phyloP scores from a whole-genome alignment of 768 basidiomycete genomes.

The Russula virescens region DNA sequence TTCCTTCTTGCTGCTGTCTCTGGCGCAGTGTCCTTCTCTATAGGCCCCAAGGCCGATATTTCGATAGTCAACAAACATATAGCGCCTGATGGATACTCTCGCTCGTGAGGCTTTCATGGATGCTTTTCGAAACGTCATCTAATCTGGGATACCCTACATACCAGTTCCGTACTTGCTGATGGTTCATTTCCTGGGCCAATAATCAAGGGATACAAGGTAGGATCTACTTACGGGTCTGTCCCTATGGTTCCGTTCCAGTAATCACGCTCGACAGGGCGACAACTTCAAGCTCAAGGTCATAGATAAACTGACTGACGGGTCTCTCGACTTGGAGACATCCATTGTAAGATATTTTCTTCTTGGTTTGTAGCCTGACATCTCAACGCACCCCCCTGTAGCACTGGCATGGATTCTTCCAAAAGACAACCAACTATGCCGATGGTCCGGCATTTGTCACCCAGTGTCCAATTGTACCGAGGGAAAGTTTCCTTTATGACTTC shows the following conservation, averaged over 20 bases:
- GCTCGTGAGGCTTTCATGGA: slow-evolving; percentile 7
- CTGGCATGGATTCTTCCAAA: slow-evolving; percentile 27
- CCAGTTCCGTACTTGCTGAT: not conserved
- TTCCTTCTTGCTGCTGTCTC: slow-evolving; percentile 9
- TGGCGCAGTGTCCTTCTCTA: slow-evolving; percentile 8
- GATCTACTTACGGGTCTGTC: not conserved
- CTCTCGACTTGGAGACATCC: slow-evolving; percentile 7
- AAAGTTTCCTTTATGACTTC: slow-evolving; percentile 21
- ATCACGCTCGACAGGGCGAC: not conserved
- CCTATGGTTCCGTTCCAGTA: not conserved
- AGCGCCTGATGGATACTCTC: slow-evolving; percentile 27
- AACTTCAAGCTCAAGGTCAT: not conserved
- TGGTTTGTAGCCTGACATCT: no score
- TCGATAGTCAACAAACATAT: slow-evolving; percentile 23
- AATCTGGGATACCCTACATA: not conserved
- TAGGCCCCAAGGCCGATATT: slow-evolving; percentile 26
- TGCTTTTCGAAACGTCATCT: not conserved
- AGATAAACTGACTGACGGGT: not conserved
- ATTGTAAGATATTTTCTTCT: not conserved
- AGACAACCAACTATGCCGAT: slow-evolving; percentile 19
- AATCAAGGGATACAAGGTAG: slow-evolving; percentile 3
- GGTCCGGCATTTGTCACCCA: slow-evolving; percentile 24
- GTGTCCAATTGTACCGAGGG: slow-evolving; percentile 25
- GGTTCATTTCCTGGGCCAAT: slow-evolving; percentile 9
- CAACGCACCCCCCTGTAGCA: slow-evolving; percentile 14